Evolutionary conservation across 2,329 filamentous ascomycete species (phyloP), one percentile per base, ranked within the genome.

Genomic region (Alternaria solani): DNA sequence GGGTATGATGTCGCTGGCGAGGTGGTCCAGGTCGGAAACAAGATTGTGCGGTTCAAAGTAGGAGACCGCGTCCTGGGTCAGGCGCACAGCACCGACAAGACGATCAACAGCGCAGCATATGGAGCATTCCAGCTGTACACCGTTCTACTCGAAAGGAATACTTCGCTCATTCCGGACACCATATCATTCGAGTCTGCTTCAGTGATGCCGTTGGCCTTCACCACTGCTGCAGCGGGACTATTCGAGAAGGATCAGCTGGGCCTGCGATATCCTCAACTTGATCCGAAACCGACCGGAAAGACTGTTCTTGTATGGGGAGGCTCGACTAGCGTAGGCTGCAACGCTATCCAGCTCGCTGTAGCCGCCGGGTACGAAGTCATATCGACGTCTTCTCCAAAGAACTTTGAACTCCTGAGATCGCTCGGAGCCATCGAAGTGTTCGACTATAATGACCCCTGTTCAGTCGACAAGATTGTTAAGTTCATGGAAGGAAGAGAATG

Each of bases 81-180:
- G 26, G 66, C 66, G 14, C 34, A 64, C 3, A 46, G 46, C 16
- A 61, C 59, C 12, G 68, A 65, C 9, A 32, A 43, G 14, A 28
- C 23, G 11, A 57, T 28, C 20, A 57, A 57, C 38, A 41, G 38
- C 6, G 20, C 54, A 4, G 30, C 34, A 3, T 28, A 57, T 14
- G 54, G 54, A 14, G 54, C 44, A 51, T 87, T 87, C 69, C 83
- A 81, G 9, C 79, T 86, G 60, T 85, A 85, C 63, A 77, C 81
- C 26, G 75, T 84, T 4, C 80, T 77, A 6, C 85, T 83, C 64
- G 83, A 79, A 2, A 80, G 82, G 48, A 46, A 84, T 0, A 73
- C 78, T 46, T 76, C 82, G 43, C 78, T 78, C 26, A 79, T 86
- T 11, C 85, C 85, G 4, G 79, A 83, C n/a, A 67, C 67, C 39